Conservation (phyloP, 1,284 basidiomycete genomes). For the Meripilus lineatus region DNA sequence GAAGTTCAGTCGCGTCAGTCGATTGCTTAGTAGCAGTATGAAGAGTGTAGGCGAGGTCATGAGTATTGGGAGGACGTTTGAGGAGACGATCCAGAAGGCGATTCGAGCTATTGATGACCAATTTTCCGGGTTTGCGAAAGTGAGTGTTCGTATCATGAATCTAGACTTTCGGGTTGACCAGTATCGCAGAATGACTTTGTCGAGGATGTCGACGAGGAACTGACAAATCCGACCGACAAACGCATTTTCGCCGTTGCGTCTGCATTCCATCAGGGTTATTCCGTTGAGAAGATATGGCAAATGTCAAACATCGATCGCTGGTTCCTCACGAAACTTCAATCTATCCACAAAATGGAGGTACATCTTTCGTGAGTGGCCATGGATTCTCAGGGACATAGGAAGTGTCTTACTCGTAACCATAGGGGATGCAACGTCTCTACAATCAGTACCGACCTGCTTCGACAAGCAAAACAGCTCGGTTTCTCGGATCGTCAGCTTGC, state of each 20-base stretch:
- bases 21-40: slow-evolving; percentile 89
- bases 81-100: slow-evolving; percentile 98
- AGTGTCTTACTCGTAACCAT: neutral
- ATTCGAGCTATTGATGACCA: slow-evolving; percentile 95
- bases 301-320: slow-evolving; percentile 98
- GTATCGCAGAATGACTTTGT: slow-evolving; percentile 70
- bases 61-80: slow-evolving; percentile 97
- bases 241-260: slow-evolving; percentile 90
- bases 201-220: slow-evolving; percentile 82
- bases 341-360: slow-evolving; percentile 80
- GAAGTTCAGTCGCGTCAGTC: slow-evolving; percentile 93
- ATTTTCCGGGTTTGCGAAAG: slow-evolving; percentile 90
- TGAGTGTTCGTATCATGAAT: slow-evolving; percentile 25
- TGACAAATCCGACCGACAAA: slow-evolving; percentile 87
- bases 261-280: slow-evolving; percentile 86
- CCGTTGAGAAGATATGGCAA: slow-evolving; percentile 93
- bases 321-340: slow-evolving; percentile 90
- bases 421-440: slow-evolving; percentile 69
- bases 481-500: slow-evolving; percentile 95
- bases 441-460: slow-evolving; percentile 64
- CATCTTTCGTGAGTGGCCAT: slow-evolving; percentile 56
- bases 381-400: neutral
- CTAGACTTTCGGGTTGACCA: neutral
- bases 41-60: slow-evolving; percentile 99
- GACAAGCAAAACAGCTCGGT: slow-evolving; percentile 90